phyloP scores from a whole-genome alignment of 2,329 filamentous ascomycete species.

The Penicillium sumatraense region DNA sequence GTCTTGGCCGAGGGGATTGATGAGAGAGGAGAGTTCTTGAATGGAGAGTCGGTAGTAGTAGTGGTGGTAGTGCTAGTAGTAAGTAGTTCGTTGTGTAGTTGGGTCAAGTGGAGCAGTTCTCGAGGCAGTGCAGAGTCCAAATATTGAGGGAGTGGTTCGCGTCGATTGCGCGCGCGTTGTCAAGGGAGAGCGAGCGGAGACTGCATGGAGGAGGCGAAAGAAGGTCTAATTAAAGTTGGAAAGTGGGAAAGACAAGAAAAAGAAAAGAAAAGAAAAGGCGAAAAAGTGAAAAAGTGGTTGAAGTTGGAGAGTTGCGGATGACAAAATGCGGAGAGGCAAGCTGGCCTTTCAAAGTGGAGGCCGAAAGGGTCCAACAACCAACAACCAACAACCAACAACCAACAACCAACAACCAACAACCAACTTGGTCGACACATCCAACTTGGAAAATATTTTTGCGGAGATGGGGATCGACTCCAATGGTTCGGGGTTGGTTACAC shows the following conservation, averaged over 20 bases:
- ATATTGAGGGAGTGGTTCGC: background rate
- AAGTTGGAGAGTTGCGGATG: conserved; percentile 2
- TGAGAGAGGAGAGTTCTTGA: background rate
- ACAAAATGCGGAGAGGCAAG: conserved; percentile 23
- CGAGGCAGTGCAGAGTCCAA: background rate
- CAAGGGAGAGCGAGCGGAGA: conserved; percentile 2
- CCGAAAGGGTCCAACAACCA: background rate
- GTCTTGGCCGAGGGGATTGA: too few relatives aligned
- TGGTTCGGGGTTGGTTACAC: too few relatives aligned
- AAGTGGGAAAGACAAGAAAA: too few relatives aligned
- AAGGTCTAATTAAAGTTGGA: background rate
- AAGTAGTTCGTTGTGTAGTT: background rate
- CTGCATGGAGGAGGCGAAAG: conserved; percentile 21
- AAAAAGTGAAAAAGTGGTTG: background rate
- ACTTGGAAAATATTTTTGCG: too few relatives aligned
- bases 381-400: too few relatives aligned
- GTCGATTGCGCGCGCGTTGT: background rate
- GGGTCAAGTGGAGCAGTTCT: background rate
- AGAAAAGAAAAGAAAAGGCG: too few relatives aligned
- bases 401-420: too few relatives aligned
- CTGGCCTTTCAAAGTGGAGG: conserved; percentile 22
- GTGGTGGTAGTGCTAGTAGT: background rate
- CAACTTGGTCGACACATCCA: too few relatives aligned
- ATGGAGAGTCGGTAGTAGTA: background rate
- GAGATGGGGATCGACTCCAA: too few relatives aligned